Evolutionary conservation across 768 basidiomycete genomes (phyloP).

Genomic region (Butyriboletus loyo): DNA sequence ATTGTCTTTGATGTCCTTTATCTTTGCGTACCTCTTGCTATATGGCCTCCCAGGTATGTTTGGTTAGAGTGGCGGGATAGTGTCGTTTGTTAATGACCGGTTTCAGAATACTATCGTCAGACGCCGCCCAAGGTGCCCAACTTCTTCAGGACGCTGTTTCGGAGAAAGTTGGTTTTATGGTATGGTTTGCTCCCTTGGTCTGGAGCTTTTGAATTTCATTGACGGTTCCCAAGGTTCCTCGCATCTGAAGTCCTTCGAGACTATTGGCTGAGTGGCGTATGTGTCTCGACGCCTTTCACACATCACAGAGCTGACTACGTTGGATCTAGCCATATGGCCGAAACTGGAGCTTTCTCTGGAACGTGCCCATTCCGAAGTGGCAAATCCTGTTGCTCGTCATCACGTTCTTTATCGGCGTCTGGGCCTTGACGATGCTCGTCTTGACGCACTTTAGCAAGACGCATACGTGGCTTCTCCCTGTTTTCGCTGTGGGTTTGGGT

Average conservation of each 20-base stretch:
- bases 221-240: constrained; percentile 54
- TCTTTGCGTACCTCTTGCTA: constrained; percentile 81
- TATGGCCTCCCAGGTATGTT: constrained; percentile 78
- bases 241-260: constrained; percentile 89
- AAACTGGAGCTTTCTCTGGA: constrained; percentile 95
- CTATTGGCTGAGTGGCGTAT: constrained; percentile 84
- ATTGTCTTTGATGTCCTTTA: constrained; percentile 65
- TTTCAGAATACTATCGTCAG: constrained; percentile 80
- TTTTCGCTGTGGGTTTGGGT: constrained; percentile 93
- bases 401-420: constrained; percentile 83
- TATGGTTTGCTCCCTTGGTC: constrained; percentile 13
- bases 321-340: constrained; percentile 75
- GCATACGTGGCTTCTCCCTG: constrained; percentile 92
- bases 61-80: not conserved
- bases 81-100: constrained; percentile 1
- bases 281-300: constrained; percentile 25
- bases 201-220: not conserved
- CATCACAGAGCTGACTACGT: constrained; percentile 6
- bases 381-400: constrained; percentile 77
- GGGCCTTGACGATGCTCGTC: constrained; percentile 70
- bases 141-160: constrained; percentile 85
- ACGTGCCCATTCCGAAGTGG: constrained; percentile 76
- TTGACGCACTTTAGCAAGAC: constrained; percentile 88
- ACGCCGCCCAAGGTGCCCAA: constrained; percentile 93
- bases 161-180: constrained; percentile 90